Conservation (phyloP, 2,329 filamentous ascomycete genomes). For the Chaetomium globosum region DNA sequence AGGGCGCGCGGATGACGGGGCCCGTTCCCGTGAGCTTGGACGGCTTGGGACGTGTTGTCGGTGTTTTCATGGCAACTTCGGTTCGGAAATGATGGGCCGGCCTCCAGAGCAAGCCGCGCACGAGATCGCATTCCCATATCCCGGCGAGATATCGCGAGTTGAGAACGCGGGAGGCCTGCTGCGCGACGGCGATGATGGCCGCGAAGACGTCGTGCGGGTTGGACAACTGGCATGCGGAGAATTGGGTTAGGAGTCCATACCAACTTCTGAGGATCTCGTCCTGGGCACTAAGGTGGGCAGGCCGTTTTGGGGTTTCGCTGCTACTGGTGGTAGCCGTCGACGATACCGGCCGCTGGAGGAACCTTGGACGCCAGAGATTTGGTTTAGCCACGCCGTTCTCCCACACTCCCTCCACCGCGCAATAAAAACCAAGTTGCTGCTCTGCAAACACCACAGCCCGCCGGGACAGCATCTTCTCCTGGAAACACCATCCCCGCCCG, state of each 20-base stretch:
- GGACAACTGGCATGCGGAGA: constrained; percentile 1
- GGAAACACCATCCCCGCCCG: constrained; percentile 10
- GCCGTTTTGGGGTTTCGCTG: background rate
- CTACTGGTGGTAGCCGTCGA: background rate
- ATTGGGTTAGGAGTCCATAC: constrained; percentile 2
- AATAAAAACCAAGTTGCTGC: constrained; percentile 1
- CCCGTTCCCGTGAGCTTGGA: constrained; percentile 6
- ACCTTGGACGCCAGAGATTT: constrained; percentile 5
- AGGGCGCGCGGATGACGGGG: constrained; percentile 1
- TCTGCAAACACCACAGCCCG: constrained; percentile 6
- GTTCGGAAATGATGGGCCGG: constrained; percentile 2
- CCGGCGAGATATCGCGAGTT: constrained; percentile 8
- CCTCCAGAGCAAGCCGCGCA: constrained; percentile 7
- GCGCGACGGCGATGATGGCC: constrained; percentile 2
- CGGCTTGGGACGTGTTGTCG: constrained; percentile 1
- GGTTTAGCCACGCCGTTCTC: background rate
- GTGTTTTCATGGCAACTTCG: background rate
- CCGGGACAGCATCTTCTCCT: constrained; percentile 8
- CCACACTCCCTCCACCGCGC: constrained; percentile 3
- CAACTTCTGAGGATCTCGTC: background rate
- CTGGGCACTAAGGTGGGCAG: background rate
- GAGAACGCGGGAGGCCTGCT: constrained; percentile 6
- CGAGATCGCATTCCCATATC: constrained; percentile 7
- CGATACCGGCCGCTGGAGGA: constrained; percentile 2
- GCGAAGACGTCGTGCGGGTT: constrained; percentile 7